phyloP scores from a whole-genome alignment of 768 basidiomycete species.

The Grammothele lineata region DNA sequence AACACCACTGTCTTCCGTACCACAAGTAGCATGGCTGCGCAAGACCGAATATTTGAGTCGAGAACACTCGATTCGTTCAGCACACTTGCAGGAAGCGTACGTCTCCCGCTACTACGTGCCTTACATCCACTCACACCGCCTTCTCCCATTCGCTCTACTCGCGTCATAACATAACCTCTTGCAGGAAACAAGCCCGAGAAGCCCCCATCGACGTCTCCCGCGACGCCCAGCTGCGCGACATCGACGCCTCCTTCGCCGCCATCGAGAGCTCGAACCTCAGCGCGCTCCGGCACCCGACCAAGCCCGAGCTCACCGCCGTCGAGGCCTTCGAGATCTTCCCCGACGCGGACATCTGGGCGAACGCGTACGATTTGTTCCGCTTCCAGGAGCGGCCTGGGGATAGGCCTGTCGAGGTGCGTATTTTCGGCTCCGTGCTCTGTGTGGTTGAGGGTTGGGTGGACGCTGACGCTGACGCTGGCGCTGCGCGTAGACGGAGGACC shows the following conservation, averaged over 20 bases:
- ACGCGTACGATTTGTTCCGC: conserved; percentile 82
- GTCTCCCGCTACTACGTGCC: too few species aligned
- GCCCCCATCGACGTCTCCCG: conserved; percentile 65
- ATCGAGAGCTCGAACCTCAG: conserved; percentile 59
- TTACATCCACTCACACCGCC: too few species aligned
- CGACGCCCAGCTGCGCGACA: conserved; percentile 69
- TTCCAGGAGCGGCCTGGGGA: conserved; percentile 89
- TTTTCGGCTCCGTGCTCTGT: too few species aligned
- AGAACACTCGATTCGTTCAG: too few species aligned
- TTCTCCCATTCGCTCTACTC: too few species aligned
- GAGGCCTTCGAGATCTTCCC: conserved; percentile 83
- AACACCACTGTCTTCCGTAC: conserved; percentile 38
- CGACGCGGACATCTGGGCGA: conserved; percentile 84
- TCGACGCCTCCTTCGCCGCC: conserved; percentile 72
- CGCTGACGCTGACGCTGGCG: too few species aligned
- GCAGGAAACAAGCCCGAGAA: conserved; percentile 44
- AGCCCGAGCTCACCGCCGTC: conserved; percentile 66
- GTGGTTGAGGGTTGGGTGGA: too few species aligned
- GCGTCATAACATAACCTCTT: background rate
- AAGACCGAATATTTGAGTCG: conserved; percentile 88
- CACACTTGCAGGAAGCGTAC: conserved; percentile 57
- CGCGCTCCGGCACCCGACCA: conserved; percentile 71
- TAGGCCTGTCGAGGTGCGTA: conserved; percentile 55
- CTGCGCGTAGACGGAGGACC: conserved; percentile 67
- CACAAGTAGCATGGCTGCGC: conserved; percentile 84